Base-by-base conservation (phyloP, 2,329 filamentous ascomycete species). In the Hypomyces perniciosus region DNA sequence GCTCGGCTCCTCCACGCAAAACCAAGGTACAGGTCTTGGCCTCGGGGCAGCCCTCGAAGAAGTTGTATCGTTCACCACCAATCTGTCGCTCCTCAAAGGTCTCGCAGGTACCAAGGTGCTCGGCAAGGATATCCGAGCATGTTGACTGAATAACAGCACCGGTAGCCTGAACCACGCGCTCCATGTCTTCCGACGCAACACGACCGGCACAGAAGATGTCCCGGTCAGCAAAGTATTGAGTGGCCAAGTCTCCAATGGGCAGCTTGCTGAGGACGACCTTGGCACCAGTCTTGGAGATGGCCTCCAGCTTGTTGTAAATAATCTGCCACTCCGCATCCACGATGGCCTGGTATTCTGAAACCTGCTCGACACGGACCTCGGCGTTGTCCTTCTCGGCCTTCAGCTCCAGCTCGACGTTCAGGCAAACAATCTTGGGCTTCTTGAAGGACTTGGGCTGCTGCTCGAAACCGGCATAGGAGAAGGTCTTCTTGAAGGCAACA, bases 301-400 rank as follows among this genome's bases (percentile, higher is more conserved):
- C 89, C 75, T 99, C 93, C 68, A 99, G 88, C 80, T 99, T 99
- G 78, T 96, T 92, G 83, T 86, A 97, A 71, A 99, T 99, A 67
- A 99, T 99, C 72, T 96, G 90, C 93, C 93, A 99, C 73, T 99
- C 93, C 30, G 93, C 93, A 66, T 99, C 93, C 67, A 99, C 93
- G 61, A 99, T 96, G 56, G 93, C 93, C 75, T 99, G 93, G 76
- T 99, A 99, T 74, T 99, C 93, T 20, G 92, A 95, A 47, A 99
- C 93, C 72, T 97, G 91, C 73, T 97, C 93, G 52, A 99, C 91
- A 53, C 93, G 86, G 57, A 99, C 90, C 76, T 99, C 93, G 53
- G 93, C 93, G 65, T 99, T 99, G 75, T 99, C 93, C 79, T 96
- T 99, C 72, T 99, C 93, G 56, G 89, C 92, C 83, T 99, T 99